These are phyloP conservation scores for Peronospora destructor DNA, from an alignment of 352 stramenopile genomes.

Conservation along the genomic window DNA sequence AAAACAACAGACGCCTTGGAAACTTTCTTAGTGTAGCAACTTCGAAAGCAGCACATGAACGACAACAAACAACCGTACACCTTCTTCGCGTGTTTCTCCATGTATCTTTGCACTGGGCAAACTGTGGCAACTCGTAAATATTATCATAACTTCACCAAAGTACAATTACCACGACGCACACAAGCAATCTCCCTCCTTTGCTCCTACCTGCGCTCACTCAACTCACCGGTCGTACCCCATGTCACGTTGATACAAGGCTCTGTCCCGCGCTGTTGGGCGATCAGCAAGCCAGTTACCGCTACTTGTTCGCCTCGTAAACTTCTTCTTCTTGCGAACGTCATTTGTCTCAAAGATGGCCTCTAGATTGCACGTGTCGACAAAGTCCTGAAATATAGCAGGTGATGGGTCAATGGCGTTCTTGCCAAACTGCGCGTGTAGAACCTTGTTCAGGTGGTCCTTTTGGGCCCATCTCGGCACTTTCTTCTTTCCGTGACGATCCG, in stretches of 20 bases:
- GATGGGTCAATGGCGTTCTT: slow-evolving; percentile 66
- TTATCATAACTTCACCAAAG: slow-evolving; percentile 30
- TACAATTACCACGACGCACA: slow-evolving; percentile 16
- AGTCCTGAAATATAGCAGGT: slow-evolving; percentile 78
- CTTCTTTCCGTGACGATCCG: slow-evolving; percentile 50
- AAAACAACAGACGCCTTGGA: slow-evolving; percentile 4
- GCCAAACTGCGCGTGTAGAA: slow-evolving; percentile 64
- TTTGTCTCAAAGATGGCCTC: slow-evolving; percentile 79
- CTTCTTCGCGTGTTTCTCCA: slow-evolving; percentile 3
- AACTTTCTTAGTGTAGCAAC: slow-evolving; percentile 12
- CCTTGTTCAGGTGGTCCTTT: slow-evolving; percentile 62
- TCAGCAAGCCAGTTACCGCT: slow-evolving; percentile 83
- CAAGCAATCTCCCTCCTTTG: slow-evolving; percentile 6
- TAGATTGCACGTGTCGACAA: slow-evolving; percentile 76
- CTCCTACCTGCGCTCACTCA: slow-evolving; percentile 8
- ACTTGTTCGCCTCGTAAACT: slow-evolving; percentile 70
- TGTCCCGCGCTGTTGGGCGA: slow-evolving; percentile 65
- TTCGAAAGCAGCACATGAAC: slow-evolving; percentile 25
- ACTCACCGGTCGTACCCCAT: slow-evolving; percentile 68
- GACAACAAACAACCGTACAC: slow-evolving; percentile 1
- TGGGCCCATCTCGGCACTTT: slow-evolving; percentile 79
- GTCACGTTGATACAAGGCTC: slow-evolving; percentile 72
- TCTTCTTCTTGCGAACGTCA: slow-evolving; percentile 68
- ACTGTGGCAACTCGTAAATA: slow-evolving; percentile 35
- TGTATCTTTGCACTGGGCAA: slow-evolving; percentile 19